Evolutionary conservation across 768 basidiomycete species (phyloP), one percentile per base, ranked within the genome.

Genomic region (Serendipita sp.): DNA sequence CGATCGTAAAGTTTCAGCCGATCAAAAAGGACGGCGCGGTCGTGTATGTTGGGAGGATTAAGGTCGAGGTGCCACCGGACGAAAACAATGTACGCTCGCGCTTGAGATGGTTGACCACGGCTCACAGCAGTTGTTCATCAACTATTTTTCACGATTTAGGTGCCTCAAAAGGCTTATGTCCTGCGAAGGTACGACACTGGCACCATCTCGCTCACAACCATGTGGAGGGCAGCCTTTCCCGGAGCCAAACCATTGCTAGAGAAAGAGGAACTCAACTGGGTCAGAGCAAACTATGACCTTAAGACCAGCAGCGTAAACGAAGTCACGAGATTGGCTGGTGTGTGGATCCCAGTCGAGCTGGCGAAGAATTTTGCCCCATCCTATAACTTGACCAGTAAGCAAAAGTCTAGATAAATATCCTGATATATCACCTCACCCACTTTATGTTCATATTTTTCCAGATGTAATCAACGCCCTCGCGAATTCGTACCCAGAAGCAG

Each of bases 211-310:
- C 81, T 93, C 9, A 95, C 93, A 9, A 95, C 93, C 63, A 95
- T 97, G 92, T 95, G 89, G 75, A 88, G 92, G 64, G 92, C 92
- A 5, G 91, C 91, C 0, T 97, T 91, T 72, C 93, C 93, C 9
- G 81, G 78, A 42, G 88, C 91, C 2, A 75, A 76, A 44, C 89
- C 92, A 1, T 75, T 78, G 53, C 83, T 86, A 17, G 93, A 97
- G 72, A 85, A 81, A 71, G 74, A 74, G 13, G 93, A 96, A 72
- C 77, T 87, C 43, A 78, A 81, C 43, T 95, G 90, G 89, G 85
- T 93, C 64, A 88, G 86, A 69, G 82, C 84, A 20, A 80, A 75
- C 68, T 88, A 80, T 73, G 89, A 95, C 70, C 65, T 79, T 2
- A 85, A 86, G 22, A 86, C 88, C 69, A 95, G 95, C 71, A 70